Evolutionary conservation across 148 eudicot genomes (phyloP), one percentile per base, ranked within the genome.

Genomic region (Cornus kousa): DNA sequence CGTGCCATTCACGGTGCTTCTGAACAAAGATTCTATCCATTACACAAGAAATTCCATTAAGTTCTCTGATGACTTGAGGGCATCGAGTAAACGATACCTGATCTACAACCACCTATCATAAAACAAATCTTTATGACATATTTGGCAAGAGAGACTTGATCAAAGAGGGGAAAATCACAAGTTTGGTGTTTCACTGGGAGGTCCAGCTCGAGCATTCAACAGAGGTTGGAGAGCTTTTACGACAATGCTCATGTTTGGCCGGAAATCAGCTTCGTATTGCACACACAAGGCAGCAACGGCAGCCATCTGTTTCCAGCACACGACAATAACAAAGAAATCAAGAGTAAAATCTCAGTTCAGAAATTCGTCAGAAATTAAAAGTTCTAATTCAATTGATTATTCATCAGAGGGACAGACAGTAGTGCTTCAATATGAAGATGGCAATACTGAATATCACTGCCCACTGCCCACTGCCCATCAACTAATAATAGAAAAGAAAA

Each of bases 251-350:
- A 93, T 93, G 71, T 89, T 88, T 69, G 97, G 95, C 48, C 97
- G 87, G 78, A 90, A 91, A 79, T 93, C 94, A 39, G 95, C 87
- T 85, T 93, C 95, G 50, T 88, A 91, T 78, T 93, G 97, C 85
- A 93, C 91, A 72, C 97, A 93, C 77, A 91, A 85, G 23, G 92
- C 97, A 65, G 97, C 97, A 53, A 93, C 93, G 67, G 97, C 97
- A 48, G 95, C 97, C 93, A 93, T 85, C 97, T 94, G 86, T 77
- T 81, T 76, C 68, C 79, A 80, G 68, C 60, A 78, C 71, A 55
- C 9, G 43, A 16, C 43, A 60, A 37, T 39, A 33, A 5, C 65
- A 9, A 39, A 11, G 1, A 2, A 76, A 64, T 46, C 64, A 70
- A 46, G 57, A 69, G 31, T 14, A 17, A 0, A 20, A 10, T 23